These are phyloP conservation scores for Trichosporon sp. DNA, from an alignment of 1,284 basidiomycete species.

Conservation along the genomic window DNA sequence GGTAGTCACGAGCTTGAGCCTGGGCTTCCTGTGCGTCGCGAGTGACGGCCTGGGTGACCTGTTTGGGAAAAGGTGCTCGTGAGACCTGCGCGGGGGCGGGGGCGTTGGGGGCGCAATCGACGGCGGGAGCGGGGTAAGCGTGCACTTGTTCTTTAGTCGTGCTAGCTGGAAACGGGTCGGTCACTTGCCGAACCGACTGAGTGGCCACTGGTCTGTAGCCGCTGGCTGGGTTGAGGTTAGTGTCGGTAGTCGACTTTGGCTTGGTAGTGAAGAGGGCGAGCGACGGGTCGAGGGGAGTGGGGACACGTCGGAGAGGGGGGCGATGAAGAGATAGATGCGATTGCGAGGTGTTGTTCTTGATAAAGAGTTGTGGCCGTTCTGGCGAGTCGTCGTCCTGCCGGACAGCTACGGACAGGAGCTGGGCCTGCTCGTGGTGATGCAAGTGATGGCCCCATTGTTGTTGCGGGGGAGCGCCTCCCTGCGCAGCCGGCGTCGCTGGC, in stretches of 20 bases:
- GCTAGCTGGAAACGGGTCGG: neutral
- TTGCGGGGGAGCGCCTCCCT: neutral
- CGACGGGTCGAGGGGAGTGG: slow-evolving; percentile 4
- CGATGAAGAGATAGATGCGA: neutral
- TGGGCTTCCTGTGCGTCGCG: neutral
- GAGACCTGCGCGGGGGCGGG: neutral
- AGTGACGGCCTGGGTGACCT: neutral
- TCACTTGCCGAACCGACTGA: neutral
- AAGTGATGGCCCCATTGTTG: slow-evolving; percentile 4
- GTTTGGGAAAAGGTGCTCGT: neutral
- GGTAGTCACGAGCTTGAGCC: neutral
- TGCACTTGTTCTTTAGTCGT: neutral
- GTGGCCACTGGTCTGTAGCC: neutral
- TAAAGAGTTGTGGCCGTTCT: neutral
- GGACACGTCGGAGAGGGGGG: neutral
- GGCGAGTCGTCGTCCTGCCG: neutral
- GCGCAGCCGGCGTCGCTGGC: neutral
- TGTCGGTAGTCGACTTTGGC: neutral
- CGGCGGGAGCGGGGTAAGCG: neutral
- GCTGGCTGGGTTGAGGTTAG: neutral
- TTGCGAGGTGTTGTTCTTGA: neutral
- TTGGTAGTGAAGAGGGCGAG: neutral
- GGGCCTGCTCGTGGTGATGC: neutral
- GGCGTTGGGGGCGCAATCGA: neutral
- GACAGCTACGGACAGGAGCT: neutral